Percentiles rank a stretch among this genome's conserved stretches.
Evolutionary conservation across 495 filamentous ascomycete genomes (phyloP).

Genomic region (Thermothielavioides terrestris): DNA sequence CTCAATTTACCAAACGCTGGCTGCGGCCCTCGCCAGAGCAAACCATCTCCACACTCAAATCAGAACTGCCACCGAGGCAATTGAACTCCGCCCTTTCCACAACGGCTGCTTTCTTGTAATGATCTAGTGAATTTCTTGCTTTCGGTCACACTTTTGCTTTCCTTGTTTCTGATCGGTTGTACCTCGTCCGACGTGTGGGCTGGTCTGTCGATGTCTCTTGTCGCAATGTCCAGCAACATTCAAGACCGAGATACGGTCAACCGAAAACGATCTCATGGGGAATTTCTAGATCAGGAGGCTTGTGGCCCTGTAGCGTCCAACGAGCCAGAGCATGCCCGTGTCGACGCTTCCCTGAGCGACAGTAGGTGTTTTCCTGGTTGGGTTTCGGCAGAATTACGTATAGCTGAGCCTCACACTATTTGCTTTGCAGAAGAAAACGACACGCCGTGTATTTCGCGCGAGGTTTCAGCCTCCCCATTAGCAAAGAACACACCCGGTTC

Average conservation of each 20-base stretch:
- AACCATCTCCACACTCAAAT: conserved; percentile 5
- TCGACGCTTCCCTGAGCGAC: conserved; percentile 10
- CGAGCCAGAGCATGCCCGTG: background rate
- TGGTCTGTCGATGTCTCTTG: conserved; percentile 27
- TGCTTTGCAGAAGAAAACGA: conserved; percentile 18
- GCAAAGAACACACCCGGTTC: conserved; percentile 23
- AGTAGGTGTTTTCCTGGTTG: too few species aligned
- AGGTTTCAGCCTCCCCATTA: conserved; percentile 13
- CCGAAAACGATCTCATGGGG: conserved; percentile 30
- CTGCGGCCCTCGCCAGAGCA: conserved; percentile 3
- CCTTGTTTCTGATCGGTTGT: background rate
- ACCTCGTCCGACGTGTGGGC: background rate
- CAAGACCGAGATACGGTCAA: conserved; percentile 24
- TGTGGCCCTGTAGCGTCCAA: conserved; percentile 1
- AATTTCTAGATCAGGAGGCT: conserved; percentile 23
- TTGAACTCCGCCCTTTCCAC: background rate
- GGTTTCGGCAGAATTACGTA: too few species aligned
- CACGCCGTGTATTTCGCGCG: background rate
- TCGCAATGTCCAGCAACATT: conserved; percentile 29
- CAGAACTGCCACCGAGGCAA: background rate
- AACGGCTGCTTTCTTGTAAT: background rate
- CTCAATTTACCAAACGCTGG: conserved; percentile 12
- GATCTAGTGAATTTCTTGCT: background rate
- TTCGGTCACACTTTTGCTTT: background rate
- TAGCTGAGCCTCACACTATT: background rate